Conservation (phyloP, 805 yeast species). For the Ogataea trehalophila region DNA sequence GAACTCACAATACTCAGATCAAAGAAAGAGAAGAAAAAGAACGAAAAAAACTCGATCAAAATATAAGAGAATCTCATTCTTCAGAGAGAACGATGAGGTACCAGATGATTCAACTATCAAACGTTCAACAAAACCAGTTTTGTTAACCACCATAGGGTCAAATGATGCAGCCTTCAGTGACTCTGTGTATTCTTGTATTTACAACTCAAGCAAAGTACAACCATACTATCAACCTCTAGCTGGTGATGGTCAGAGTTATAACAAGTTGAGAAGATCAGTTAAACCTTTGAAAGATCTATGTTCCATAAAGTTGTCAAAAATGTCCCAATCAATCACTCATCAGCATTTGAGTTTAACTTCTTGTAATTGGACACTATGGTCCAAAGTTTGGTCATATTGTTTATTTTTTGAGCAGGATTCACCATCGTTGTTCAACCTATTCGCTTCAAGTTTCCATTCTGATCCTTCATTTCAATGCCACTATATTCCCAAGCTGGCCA, state of each 20-base stretch:
- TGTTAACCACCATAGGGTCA: too few species aligned
- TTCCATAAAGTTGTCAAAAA: conserved; percentile 24
- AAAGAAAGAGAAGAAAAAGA: too few species aligned
- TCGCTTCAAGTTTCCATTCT: conserved; percentile 22
- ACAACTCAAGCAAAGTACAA: conserved; percentile 6
- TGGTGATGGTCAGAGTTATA: too few species aligned
- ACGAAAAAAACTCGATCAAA: too few species aligned
- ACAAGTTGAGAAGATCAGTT: not conserved
- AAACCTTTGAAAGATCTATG: conserved; percentile 22
- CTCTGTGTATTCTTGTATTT: conserved; percentile 5
- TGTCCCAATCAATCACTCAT: conserved; percentile 15
- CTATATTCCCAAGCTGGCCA: conserved; percentile 11
- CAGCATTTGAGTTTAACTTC: conserved; percentile 23
- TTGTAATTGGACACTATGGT: conserved; percentile 25
- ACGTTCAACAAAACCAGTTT: too few species aligned
- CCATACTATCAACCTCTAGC: conserved; percentile 3
- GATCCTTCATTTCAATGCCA: conserved; percentile 16
- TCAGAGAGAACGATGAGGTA: too few species aligned
- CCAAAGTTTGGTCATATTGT: conserved; percentile 29
- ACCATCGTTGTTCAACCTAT: conserved; percentile 24
- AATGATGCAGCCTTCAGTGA: conserved; percentile 4
- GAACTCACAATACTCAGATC: too few species aligned
- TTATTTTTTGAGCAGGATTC: conserved; percentile 27
- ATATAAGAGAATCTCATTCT: too few species aligned
- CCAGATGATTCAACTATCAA: too few species aligned